Evolutionary conservation across 805 yeast genomes (phyloP), one percentile per base, ranked within the genome.

Genomic region (Saccharomycopsis fibuligera): DNA sequence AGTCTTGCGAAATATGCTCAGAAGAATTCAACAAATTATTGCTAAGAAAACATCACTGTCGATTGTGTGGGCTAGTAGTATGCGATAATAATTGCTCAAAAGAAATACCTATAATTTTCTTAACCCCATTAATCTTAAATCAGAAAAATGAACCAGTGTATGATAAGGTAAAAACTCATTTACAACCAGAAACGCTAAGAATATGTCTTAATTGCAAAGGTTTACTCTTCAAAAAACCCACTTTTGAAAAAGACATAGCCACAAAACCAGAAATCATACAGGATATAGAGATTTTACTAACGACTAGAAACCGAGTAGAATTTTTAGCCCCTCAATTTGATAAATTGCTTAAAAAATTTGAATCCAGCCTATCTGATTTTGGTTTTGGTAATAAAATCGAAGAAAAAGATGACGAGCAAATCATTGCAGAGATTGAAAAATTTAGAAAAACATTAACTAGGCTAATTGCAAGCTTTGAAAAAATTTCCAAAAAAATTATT

Each of bases 31-130:
- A 44, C 22, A 36, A 22, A n/a, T 48, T 22, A 22, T 23, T 10
- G 41, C 74, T 9, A 65, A 68, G 97, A 44, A 86, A 83, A 55
- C 98, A 93, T 61, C 99, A 91, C 62, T 93, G 99, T 63, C 68
- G 98, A 33, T 63, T 89, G 23, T 91, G 99, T 68, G 98, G 98
- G 0, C 60, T 64, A 24, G 77, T 85, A 1, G 86, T 88, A 0
- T 91, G 97, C 66, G 95, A 83, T 23, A 82, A 81, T 55, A 57
- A 62, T 45, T 91, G 99, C 62, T 88, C 96, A 0, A 77, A 80
- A 60, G 78, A 79, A 48, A 81, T 87, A 0, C 86, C 86, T 0
- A 56, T 82, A 1, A 61, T 12, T 12, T 41, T 52, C 9, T 37
- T 38, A 17, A 9, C 17, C 5, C 41, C 29, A 5, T 38, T 38